Evolutionary conservation across 2,329 filamentous ascomycete genomes (phyloP).

Genomic region (Lecanoromycetidae sp.): DNA sequence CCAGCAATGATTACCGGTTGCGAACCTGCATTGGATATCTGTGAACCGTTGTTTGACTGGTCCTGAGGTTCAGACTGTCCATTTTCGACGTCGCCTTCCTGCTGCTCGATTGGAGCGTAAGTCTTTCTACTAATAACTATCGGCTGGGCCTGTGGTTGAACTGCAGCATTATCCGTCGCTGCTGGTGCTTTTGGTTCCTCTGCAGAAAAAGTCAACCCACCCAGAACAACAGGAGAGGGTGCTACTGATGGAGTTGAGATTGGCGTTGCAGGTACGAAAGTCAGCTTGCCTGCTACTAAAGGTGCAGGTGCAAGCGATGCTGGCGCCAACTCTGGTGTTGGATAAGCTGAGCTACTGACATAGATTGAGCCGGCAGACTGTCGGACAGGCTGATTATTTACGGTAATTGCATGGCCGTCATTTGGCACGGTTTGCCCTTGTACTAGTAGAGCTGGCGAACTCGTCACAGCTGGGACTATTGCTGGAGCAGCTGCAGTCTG

Average conservation of each 20-base stretch:
- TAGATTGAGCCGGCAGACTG: not conserved
- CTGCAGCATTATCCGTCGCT: not conserved
- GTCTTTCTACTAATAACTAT: conserved; percentile 1
- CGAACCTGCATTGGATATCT: not conserved
- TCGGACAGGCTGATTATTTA: not conserved
- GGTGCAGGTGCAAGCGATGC: not conserved
- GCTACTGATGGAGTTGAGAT: not conserved
- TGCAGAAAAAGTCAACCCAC: conserved; percentile 1
- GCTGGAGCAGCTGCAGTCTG: not conserved
- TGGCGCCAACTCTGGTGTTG: not conserved
- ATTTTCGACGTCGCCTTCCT: not conserved
- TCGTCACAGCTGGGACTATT: not conserved
- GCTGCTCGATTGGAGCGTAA: not conserved
- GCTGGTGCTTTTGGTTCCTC: not conserved
- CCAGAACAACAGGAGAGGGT: not conserved
- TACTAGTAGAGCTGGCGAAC: not conserved
- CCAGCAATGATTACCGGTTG: not conserved
- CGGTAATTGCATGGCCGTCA: not conserved
- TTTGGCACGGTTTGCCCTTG: not conserved
- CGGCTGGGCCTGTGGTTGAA: not conserved
- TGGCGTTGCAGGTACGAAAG: not conserved
- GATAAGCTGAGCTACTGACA: not conserved
- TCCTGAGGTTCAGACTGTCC: not conserved
- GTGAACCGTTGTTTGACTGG: not conserved
- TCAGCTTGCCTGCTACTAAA: not conserved